Conservation (phyloP, 495 filamentous ascomycete species). For the Penicillium desertorum region DNA sequence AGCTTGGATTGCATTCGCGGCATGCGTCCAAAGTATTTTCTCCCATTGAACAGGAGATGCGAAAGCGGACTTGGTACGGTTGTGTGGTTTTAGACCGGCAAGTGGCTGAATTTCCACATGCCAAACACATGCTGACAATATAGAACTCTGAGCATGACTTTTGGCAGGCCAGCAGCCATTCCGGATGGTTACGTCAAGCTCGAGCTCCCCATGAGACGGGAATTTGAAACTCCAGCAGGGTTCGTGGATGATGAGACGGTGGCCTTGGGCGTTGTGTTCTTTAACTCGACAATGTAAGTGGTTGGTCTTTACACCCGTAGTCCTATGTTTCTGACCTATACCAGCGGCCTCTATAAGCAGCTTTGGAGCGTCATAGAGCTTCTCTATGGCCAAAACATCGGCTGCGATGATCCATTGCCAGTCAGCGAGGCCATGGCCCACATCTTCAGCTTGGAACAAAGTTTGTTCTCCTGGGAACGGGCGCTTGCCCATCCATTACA, state of each 20-base stretch:
- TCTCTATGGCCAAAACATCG: slow-evolving; percentile 44
- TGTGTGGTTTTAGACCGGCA: slow-evolving; percentile 48
- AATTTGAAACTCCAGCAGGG: slow-evolving; percentile 19
- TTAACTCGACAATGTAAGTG: slow-evolving; percentile 41
- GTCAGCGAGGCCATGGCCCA: slow-evolving; percentile 19
- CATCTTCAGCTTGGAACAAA: slow-evolving; percentile 21
- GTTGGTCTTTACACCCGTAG: background rate
- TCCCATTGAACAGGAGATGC: slow-evolving; percentile 38
- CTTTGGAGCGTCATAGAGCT: slow-evolving; percentile 37
- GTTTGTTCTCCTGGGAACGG: slow-evolving; percentile 22
- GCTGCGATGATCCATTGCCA: slow-evolving; percentile 22
- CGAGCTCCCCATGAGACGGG: slow-evolving; percentile 35
- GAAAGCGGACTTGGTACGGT: slow-evolving; percentile 48
- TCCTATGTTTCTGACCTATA: background rate
- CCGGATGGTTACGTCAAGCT: slow-evolving; percentile 41
- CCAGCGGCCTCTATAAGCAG: slow-evolving; percentile 24
- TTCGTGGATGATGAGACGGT: slow-evolving; percentile 19
- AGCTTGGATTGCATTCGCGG: slow-evolving; percentile 42
- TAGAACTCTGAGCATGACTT: slow-evolving; percentile 50
- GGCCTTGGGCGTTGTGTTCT: slow-evolving; percentile 29
- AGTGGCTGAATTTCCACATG: background rate
- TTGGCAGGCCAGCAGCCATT: slow-evolving; percentile 43
- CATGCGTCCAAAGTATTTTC: slow-evolving; percentile 34
- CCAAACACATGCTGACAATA: background rate
- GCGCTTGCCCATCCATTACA: slow-evolving; percentile 15